Conservation (phyloP, 2,329 filamentous ascomycete genomes). For the Pyricularia sp. region DNA sequence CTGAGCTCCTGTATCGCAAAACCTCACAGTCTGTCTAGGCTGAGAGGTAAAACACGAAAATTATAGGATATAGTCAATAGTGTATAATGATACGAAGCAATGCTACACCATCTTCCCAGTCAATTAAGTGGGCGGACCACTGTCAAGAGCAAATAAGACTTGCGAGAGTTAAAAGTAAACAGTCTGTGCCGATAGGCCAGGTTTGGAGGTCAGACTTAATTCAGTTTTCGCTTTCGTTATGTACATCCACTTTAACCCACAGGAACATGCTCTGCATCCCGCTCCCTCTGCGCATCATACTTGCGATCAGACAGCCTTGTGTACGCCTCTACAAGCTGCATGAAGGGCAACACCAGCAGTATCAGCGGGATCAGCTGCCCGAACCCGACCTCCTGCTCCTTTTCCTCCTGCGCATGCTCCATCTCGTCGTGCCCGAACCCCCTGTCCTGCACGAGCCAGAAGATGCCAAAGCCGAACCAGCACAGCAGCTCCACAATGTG, state of each 20-base stretch:
- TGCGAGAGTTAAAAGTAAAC: too few relatives aligned
- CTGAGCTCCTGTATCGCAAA: not conserved
- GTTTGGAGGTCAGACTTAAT: too few relatives aligned
- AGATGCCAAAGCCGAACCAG: conserved; percentile 1
- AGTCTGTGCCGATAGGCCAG: too few relatives aligned
- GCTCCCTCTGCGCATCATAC: not conserved
- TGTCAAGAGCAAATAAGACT: too few relatives aligned
- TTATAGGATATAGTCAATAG: not conserved
- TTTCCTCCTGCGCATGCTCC: conserved; percentile 3
- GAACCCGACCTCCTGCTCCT: conserved; percentile 10
- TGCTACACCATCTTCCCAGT: not conserved
- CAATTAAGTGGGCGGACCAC: too few relatives aligned
- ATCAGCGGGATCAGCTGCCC: conserved; percentile 12
- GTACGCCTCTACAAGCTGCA: conserved; percentile 10
- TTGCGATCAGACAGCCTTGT: not conserved
- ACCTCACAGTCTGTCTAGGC: not conserved
- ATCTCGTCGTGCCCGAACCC: conserved; percentile 7
- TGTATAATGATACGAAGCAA: not conserved
- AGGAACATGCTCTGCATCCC: not conserved
- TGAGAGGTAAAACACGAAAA: not conserved
- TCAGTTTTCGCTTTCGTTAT: not conserved
- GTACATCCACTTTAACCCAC: not conserved
- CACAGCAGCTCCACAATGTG: not conserved
- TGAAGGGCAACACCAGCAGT: conserved; percentile 10
- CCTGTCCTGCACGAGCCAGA: conserved; percentile 7